Conservation (phyloP, 1,284 basidiomycete genomes). For the Neonothopanus nambi region DNA sequence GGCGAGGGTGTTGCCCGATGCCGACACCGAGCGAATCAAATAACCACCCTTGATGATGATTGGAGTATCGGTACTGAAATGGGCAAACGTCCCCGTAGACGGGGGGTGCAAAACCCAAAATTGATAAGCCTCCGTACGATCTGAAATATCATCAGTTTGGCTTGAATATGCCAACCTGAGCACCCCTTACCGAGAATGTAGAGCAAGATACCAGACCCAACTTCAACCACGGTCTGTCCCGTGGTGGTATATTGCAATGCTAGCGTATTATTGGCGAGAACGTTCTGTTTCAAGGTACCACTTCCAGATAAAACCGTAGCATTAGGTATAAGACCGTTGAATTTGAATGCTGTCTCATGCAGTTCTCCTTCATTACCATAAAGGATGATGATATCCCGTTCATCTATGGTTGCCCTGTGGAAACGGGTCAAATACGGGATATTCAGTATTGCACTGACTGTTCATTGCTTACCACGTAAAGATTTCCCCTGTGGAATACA, state of each 20-base stretch:
- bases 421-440: background rate
- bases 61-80: constrained; percentile 40
- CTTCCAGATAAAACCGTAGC: constrained; percentile 40
- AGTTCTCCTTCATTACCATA: constrained; percentile 48
- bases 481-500: constrained; percentile 53
- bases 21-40: constrained; percentile 40
- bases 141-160: constrained; percentile 25
- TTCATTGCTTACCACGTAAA: constrained; percentile 40
- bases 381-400: constrained; percentile 45
- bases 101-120: constrained; percentile 51
- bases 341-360: constrained; percentile 49
- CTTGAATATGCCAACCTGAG: background rate
- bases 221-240: constrained; percentile 45
- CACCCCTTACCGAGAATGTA: constrained; percentile 42
- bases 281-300: constrained; percentile 35
- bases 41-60: constrained; percentile 51
- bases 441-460: too few species aligned
- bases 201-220: constrained; percentile 38
- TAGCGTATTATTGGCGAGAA: constrained; percentile 32
- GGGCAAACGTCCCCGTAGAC: constrained; percentile 34
- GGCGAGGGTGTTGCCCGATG: constrained; percentile 35
- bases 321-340: constrained; percentile 26
- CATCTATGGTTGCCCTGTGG: constrained; percentile 48
- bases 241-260: constrained; percentile 45
- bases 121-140: constrained; percentile 47